Base-by-base conservation (phyloP, 2,329 filamentous ascomycete genomes). In the Onygenales sp. region DNA sequence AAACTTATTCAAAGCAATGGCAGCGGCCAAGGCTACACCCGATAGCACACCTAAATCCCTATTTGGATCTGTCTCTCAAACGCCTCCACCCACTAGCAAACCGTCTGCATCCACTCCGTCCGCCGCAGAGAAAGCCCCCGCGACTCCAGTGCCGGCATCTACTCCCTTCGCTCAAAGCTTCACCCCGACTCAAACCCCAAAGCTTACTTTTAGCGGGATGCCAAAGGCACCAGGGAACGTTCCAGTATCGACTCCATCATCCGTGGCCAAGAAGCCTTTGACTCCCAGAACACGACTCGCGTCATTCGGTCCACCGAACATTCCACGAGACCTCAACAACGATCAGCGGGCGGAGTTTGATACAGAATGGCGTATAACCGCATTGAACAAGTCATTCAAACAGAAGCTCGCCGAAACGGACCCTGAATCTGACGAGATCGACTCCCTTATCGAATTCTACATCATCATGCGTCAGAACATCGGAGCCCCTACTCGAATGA, bases 321-420 rank as follows among this genome's bases (percentile, higher is more conserved):
- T 59, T 10, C 57, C 58, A 14, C 21, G 34, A 11, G 75, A 78
- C 57, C 77, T 75, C 6, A 76, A 77, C 11, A 74, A 77, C 52
- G 75, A 78, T 42, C 73, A 77, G 43, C 72, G 75, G 57, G 74
- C 66, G 32, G 68, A 74, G 46, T 78, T 74, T 71, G 72, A 76
- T 53, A 69, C 70, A 52, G 65, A 67, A 39, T 65, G 61, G 54
- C 60, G 63, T 13, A 55, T 65, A 21, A 58, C 58, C 44, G 58
- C 61, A 32, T 55, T 67, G 43, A 67, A 67, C 50, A 51, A 54
- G 14, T 57, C 53, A 67, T 78, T 58, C 68, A 69, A 42, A 73
- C 74, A 58, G 63, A 73, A 58, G 72, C 46, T 67, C 10, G 56
- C 59, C 6, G 42, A 33, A 2, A 43, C 62, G 10, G 61, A 67